Percentiles rank a stretch among this genome's conserved stretches.
Evolutionary conservation across 2,329 filamentous ascomycete species (phyloP).

Genomic region (Xylaria arbuscula): DNA sequence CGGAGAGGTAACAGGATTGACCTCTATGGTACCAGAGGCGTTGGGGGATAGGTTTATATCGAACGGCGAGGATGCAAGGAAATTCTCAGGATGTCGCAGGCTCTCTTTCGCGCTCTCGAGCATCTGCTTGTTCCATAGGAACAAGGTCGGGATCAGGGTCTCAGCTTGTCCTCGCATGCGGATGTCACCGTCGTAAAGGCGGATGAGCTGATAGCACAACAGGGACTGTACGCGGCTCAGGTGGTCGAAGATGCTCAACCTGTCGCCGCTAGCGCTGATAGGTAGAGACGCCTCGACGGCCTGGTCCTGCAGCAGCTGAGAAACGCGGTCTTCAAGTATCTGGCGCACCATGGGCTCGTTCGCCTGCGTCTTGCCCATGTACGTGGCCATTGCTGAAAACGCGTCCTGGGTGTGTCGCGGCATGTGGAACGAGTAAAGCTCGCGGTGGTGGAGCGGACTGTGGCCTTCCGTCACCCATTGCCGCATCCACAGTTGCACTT

Average conservation of each 20-base stretch:
- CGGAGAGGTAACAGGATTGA: not conserved
- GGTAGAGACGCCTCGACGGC: constrained; percentile 34
- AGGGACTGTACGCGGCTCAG: constrained; percentile 45
- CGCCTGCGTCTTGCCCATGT: constrained; percentile 38
- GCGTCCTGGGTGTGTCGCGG: constrained; percentile 46
- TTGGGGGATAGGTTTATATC: not conserved
- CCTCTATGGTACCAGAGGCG: not conserved
- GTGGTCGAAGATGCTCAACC: constrained; percentile 38
- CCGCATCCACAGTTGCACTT: constrained; percentile 41
- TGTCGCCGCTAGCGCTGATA: constrained; percentile 17
- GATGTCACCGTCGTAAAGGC: constrained; percentile 52
- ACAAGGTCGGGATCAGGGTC: constrained; percentile 47
- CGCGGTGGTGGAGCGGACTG: constrained; percentile 43
- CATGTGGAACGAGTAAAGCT: constrained; percentile 44
- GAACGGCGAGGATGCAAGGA: constrained; percentile 31
- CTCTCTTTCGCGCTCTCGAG: constrained; percentile 36
- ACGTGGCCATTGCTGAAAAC: constrained; percentile 43
- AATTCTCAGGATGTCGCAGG: constrained; percentile 26
- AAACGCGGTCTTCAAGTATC: constrained; percentile 45
- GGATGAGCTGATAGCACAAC: constrained; percentile 50
- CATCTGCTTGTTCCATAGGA: constrained; percentile 42
- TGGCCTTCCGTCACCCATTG: constrained; percentile 43
- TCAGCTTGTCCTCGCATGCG: constrained; percentile 50
- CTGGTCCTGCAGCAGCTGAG: constrained; percentile 44
- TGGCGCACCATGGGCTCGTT: constrained; percentile 35